These are phyloP conservation scores for Coniella lustricola DNA, from an alignment of 2,329 filamentous ascomycete species.

Conservation along the genomic window DNA sequence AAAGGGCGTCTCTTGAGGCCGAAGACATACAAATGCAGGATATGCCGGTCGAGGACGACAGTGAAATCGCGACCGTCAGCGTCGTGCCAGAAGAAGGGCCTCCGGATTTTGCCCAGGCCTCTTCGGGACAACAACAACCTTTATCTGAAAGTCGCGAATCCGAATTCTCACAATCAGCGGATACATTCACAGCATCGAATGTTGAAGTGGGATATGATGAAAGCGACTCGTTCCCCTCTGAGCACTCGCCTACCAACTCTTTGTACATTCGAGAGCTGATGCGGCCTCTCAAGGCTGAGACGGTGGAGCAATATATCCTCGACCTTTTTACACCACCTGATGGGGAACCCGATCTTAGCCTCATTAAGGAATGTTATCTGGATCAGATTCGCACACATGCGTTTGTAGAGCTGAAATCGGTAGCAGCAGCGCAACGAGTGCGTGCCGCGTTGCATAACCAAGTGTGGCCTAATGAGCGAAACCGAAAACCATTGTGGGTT, in stretches of 20 bases:
- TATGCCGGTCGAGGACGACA: not conserved
- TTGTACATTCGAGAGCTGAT: conserved; percentile 89
- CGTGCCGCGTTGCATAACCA: conserved; percentile 68
- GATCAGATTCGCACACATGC: conserved; percentile 85
- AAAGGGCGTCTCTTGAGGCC: not conserved
- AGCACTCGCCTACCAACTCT: conserved; percentile 64
- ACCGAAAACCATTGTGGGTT: conserved; percentile 75
- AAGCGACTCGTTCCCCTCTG: conserved; percentile 42
- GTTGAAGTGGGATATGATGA: conserved; percentile 23
- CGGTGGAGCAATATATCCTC: conserved; percentile 62
- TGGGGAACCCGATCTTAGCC: conserved; percentile 41
- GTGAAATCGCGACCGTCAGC: not conserved
- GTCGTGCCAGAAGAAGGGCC: conserved; percentile 4
- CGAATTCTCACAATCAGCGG: not conserved
- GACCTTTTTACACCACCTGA: conserved; percentile 57
- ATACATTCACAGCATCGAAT: not conserved
- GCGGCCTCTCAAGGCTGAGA: conserved; percentile 67
- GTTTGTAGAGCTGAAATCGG: conserved; percentile 64
- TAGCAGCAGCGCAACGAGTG: conserved; percentile 67
- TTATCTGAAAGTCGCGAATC: conserved; percentile 15
- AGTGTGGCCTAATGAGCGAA: conserved; percentile 82
- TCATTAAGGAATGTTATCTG: conserved; percentile 66
- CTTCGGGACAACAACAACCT: conserved; percentile 15
- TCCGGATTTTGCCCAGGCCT: conserved; percentile 11
- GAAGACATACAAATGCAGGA: not conserved